Base-by-base conservation (phyloP, 2,329 filamentous ascomycete genomes). In the Aspergillus hiratsukae region DNA sequence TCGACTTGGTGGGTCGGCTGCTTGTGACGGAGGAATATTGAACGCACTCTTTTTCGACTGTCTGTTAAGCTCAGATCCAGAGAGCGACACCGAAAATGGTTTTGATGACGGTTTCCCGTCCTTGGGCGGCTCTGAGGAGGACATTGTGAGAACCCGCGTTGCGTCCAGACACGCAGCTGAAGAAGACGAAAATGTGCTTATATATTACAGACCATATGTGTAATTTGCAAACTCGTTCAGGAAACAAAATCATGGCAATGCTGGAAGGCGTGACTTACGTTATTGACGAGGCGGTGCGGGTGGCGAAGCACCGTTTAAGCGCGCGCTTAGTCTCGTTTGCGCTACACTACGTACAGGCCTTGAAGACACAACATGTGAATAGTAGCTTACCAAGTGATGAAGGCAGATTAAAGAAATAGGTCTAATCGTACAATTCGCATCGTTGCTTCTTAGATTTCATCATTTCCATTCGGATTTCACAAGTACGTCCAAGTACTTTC, bases 81-180 rank as follows among this genome's bases (percentile, higher is more conserved):
- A 53, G 7, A 79, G 64, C 0, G 78, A 76, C 48, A 80, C 63
- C 5, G 74, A 74, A 40, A 77, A 74, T 54, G 68, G 70, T 62
- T 75, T 78, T 25, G 56, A 48, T 19, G 61, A 52, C 3, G 52
- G 48, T 14, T 55, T 53, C 43, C 59, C 48, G 51, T 60, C 57
- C 40, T 46, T 53, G 48, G 58, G 55, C 35, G 48, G 50, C 17
- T 53, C n/a, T 37, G 55, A 58, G 14, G 59, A 60, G 41, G 62
- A 60, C 62, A 64, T 64, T n/a, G 25, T 51, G 48, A 49, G 19
- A 10, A 46, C 10, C 8, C 3, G 17, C 11, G 10, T 27, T 45
- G 23, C 41, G 11, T 9, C 7, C 21, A 25, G 21, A 21, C 21
- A 23, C 43, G 21, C 43, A 46, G 25, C 41, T 48, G 19, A 35